phyloP scores from a whole-genome alignment of 129 eudicot genomes.

The Flaveria brownii region DNA sequence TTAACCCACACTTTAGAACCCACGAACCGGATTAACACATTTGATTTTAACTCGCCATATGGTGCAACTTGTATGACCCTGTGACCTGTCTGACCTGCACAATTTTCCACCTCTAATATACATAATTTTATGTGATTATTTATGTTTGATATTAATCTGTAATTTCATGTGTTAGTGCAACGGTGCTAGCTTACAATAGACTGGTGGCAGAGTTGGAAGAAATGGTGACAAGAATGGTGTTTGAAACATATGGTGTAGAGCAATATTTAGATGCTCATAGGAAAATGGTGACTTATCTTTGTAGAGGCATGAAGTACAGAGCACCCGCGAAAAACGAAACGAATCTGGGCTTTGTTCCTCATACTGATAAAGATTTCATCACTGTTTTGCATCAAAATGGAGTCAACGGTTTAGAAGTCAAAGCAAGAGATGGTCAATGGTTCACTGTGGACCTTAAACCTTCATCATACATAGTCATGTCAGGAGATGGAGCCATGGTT shows the following conservation, averaged over 20 bases:
- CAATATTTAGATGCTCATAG: slow-evolving; percentile 43
- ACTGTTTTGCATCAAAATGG: slow-evolving; percentile 66
- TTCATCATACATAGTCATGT: slow-evolving; percentile 70
- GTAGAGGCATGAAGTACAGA: slow-evolving; percentile 64
- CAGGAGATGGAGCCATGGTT: slow-evolving; percentile 76
- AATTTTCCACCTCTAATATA: too few species aligned
- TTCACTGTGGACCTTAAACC: slow-evolving; percentile 58
- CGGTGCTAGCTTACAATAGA: slow-evolving; percentile 44
- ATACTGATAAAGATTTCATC: slow-evolving; percentile 73
- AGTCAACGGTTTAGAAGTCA: slow-evolving; percentile 68
- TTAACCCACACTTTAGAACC: too few species aligned
- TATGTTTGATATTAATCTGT: neutral
- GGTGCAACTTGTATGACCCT: too few species aligned
- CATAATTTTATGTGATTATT: neutral
- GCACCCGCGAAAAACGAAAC: slow-evolving; percentile 44
- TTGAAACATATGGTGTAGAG: slow-evolving; percentile 61
- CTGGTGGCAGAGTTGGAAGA: slow-evolving; percentile 60
- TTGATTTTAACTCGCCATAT: too few species aligned
- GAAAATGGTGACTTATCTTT: slow-evolving; percentile 53
- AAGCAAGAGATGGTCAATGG: slow-evolving; percentile 72
- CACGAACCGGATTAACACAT: too few species aligned
- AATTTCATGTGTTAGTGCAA: slow-evolving; percentile 33
- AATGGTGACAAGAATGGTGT: slow-evolving; percentile 59
- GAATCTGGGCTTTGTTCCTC: slow-evolving; percentile 64
- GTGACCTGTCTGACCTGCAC: too few species aligned